A percentile compares a stretch with the other conserved stretches of the same genome.
These are phyloP conservation scores for Exophiala bonariae DNA, from an alignment of 2,329 filamentous ascomycete genomes.

Conservation along the genomic window DNA sequence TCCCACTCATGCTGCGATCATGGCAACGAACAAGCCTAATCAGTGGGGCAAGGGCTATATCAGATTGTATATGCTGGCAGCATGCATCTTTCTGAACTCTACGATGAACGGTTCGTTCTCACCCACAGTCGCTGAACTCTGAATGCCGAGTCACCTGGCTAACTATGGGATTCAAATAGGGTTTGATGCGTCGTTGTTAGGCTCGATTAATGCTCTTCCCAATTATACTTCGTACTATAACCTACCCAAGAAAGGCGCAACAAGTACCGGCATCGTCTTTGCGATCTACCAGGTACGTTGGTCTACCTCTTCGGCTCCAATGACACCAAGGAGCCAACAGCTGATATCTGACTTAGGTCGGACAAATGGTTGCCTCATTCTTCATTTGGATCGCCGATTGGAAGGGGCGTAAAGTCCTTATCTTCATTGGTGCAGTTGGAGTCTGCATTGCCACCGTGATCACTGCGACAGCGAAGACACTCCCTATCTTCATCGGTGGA, in stretches of 20 bases:
- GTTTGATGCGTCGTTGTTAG: conserved; percentile 57
- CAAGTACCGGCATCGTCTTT: conserved; percentile 45
- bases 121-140: too few species aligned
- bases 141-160: too few species aligned
- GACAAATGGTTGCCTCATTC: conserved; percentile 40
- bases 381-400: conserved; percentile 38
- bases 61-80: conserved; percentile 18
- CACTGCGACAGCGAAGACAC: conserved; percentile 34
- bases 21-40: conserved; percentile 13
- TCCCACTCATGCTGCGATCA: conserved; percentile 3
- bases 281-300: conserved; percentile 36
- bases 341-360: conserved; percentile 32
- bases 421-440: conserved; percentile 35
- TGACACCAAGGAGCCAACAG: too few species aligned
- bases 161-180: conserved; percentile 38
- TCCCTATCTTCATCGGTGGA: conserved; percentile 46
- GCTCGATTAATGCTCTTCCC: conserved; percentile 51
- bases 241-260: conserved; percentile 38
- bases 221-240: conserved; percentile 55
- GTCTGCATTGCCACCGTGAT: conserved; percentile 39
- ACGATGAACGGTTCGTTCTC: conserved; percentile 22
- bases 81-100: conserved; percentile 22
- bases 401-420: conserved; percentile 32
- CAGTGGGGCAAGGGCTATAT: conserved; percentile 20
- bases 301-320: too few species aligned